Base-by-base conservation (phyloP, 2,329 filamentous ascomycete genomes). In the Kalmusia sp. region DNA sequence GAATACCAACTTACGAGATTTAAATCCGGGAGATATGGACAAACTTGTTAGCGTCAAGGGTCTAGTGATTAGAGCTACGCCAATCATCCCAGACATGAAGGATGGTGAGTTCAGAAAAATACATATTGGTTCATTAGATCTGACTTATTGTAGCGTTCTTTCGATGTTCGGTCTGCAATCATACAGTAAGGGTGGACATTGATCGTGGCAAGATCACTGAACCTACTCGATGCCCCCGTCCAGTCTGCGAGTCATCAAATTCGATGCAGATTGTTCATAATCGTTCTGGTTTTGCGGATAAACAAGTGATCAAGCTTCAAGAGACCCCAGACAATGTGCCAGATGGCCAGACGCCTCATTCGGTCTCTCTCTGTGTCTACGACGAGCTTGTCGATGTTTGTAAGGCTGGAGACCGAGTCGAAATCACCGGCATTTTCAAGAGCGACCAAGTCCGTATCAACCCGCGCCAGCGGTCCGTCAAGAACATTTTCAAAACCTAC, bases 261-360 rank as follows among this genome's bases (percentile, higher is more conserved):
- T 96, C 93, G 1, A 98, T 99, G 93, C 91, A 97, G 70, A 96
- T 99, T 63, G 84, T 98, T 17, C 95, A 99, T 80, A 99, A 99
- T 76, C 88, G 95, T 55, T 98, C 92, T 63, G 85, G 86, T 7
- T 99, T 99, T 68, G 89, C 93, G 50, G 95, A 99, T 74, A 99
- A 99, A 80, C 95, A 99, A 73, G 92, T 99, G 54, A 96, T 99
- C 78, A 99, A 99, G 75, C 82, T 99, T 34, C 95, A 99, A 76
- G 95, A 99, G 76, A 99, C 95, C 0, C 95, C 95, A 0, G 95
- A 99, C 74, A 91, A 87, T 31, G 90, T 99, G 15, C 95, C 95
- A 43, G 90, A 96, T 61, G 95, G 95, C 15, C 95, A 99, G 77
- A 99, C 95, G 17, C 95, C 95, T 12, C 95, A 99, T 76, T 96